phyloP scores from a whole-genome alignment of 1,284 basidiomycete genomes.

The Puccinia polysora region DNA sequence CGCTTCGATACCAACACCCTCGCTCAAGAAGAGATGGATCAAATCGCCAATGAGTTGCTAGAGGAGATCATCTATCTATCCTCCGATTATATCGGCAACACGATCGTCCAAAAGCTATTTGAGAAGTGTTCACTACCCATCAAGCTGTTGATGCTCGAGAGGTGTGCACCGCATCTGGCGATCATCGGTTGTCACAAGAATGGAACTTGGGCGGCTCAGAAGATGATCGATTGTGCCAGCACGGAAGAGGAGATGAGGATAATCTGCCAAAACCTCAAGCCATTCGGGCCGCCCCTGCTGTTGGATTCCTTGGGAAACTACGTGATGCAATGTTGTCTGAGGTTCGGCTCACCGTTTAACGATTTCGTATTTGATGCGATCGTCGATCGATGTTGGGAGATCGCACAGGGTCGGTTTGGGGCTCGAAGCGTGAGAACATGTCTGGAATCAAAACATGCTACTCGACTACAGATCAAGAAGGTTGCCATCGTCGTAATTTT shows the following conservation, averaged over 20 bases:
- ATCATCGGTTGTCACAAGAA: slow-evolving; percentile 99
- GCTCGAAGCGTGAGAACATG: slow-evolving; percentile 96
- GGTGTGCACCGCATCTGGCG: slow-evolving; percentile 86
- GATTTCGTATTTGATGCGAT: slow-evolving; percentile 98
- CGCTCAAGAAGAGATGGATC: slow-evolving; percentile 78
- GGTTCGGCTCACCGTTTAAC: slow-evolving; percentile 79
- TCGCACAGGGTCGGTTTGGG: slow-evolving; percentile 70
- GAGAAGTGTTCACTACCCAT: slow-evolving; percentile 76
- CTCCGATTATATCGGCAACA: slow-evolving; percentile 99
- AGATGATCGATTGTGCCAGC: slow-evolving; percentile 92
- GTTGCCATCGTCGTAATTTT: slow-evolving; percentile 89
- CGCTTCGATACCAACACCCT: slow-evolving; percentile 75
- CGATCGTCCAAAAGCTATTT: slow-evolving; percentile 69
- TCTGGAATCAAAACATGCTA: slow-evolving; percentile 80
- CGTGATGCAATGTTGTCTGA: slow-evolving; percentile 88
- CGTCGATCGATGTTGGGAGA: slow-evolving; percentile 96
- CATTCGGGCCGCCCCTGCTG: slow-evolving; percentile 87
- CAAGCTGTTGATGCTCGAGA: slow-evolving; percentile 83
- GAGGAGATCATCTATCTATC: slow-evolving; percentile 77
- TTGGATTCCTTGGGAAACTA: slow-evolving; percentile 98
- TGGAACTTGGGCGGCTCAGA: slow-evolving; percentile 98
- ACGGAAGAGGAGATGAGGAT: slow-evolving; percentile 80
- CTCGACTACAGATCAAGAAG: slow-evolving; percentile 78
- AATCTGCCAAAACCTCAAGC: slow-evolving; percentile 76
- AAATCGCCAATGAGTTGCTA: slow-evolving; percentile 79